Evolutionary conservation across 257 asterid species (phyloP).

Genomic region (Solanum lycopersicoides): DNA sequence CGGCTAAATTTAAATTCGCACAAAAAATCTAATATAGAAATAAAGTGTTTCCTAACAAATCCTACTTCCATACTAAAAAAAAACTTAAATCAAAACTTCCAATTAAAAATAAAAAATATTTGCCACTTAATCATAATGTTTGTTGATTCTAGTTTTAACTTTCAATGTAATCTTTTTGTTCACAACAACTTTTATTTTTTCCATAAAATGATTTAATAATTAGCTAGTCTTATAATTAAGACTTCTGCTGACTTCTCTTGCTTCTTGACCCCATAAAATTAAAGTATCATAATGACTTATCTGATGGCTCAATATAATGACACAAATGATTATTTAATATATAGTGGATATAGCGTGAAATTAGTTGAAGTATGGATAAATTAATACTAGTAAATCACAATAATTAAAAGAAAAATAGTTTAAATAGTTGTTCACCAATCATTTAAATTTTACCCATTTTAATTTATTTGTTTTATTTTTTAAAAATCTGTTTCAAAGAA

Average conservation of each 20-base stretch:
- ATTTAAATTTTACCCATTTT: background rate
- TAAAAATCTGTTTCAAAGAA: too few species aligned
- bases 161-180: background rate
- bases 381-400: background rate
- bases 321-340: background rate
- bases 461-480: too few species aligned
- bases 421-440: background rate
- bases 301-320: background rate
- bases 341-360: accelerated
- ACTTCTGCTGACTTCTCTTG: background rate
- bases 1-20: background rate
- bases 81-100: accelerated
- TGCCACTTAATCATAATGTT: background rate
- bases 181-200: background rate
- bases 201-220: background rate
- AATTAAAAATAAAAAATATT: background rate
- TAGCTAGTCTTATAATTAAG: background rate
- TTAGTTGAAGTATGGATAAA: background rate
- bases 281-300: background rate
- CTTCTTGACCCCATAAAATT: background rate
- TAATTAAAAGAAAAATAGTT: background rate
- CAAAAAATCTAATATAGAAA: accelerated
- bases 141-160: background rate
- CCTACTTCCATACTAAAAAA: background rate
- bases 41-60: background rate